These are phyloP conservation scores for Fomitopsis schrenkii DNA, from an alignment of 1,284 basidiomycete species.

Conservation along the genomic window DNA sequence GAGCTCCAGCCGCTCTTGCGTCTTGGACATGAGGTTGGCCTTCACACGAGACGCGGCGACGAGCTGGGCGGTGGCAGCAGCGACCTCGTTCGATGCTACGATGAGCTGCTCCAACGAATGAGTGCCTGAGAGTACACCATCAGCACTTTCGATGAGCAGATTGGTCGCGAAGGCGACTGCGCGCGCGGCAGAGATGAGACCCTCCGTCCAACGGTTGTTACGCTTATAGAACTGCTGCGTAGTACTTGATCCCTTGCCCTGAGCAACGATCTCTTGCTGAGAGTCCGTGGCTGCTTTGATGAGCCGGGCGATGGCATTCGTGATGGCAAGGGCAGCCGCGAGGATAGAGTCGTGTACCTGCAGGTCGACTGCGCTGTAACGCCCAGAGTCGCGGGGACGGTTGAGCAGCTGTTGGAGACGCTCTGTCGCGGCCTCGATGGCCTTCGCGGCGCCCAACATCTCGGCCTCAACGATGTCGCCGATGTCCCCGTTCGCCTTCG, in stretches of 20 bases:
- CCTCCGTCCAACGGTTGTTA: conserved; percentile 99
- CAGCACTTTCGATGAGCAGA: conserved; percentile 94
- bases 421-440: conserved; percentile 91
- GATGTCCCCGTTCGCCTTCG: conserved; percentile 87
- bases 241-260: conserved; percentile 89
- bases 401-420: conserved; percentile 89
- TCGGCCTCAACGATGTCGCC: conserved; percentile 96
- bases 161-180: conserved; percentile 98
- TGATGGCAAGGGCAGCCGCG: conserved; percentile 90
- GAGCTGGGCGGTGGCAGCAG: conserved; percentile 94
- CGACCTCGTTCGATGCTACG: conserved; percentile 98
- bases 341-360: conserved; percentile 99
- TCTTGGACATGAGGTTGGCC: conserved; percentile 97
- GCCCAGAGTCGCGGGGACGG: conserved; percentile 79
- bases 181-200: conserved; percentile 96
- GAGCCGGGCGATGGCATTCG: conserved; percentile 89
- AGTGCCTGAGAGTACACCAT: conserved; percentile 95
- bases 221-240: conserved; percentile 99
- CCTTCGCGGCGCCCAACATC: conserved; percentile 90
- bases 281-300: conserved; percentile 97
- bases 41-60: conserved; percentile 98
- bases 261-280: conserved; percentile 96
- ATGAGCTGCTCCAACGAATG: conserved; percentile 98
- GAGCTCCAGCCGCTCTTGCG: conserved; percentile 92
- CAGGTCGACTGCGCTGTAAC: conserved; percentile 87